phyloP scores from a whole-genome alignment of 2,329 filamentous ascomycete species.

The Fonsecaea pedrosoi region DNA sequence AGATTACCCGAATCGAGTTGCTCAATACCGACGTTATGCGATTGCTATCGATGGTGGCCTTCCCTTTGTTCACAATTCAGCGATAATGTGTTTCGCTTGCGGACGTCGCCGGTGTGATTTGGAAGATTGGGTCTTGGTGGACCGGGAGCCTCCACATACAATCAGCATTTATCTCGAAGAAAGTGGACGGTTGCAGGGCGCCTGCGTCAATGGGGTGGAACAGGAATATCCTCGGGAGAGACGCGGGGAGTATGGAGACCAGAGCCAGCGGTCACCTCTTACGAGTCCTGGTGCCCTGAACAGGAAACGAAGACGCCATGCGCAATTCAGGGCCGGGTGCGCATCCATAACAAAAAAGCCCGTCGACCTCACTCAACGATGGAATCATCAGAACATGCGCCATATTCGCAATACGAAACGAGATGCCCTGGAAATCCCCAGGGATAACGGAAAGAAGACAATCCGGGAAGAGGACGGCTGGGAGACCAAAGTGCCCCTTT shows the following conservation, averaged over 20 bases:
- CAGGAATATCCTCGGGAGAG: not conserved
- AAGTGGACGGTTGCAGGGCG: not conserved
- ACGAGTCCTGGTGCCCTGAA: not conserved
- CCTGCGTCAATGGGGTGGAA: not conserved
- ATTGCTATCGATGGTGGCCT: not conserved
- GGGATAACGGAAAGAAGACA: not conserved
- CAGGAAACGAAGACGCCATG: not conserved
- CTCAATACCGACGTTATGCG: not conserved
- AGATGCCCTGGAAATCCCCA: not conserved
- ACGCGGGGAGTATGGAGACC: not conserved
- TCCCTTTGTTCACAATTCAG: not conserved
- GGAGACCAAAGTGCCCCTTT: not conserved
- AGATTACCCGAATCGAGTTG: not conserved
- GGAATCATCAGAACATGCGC: not conserved
- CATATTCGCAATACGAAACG: not conserved
- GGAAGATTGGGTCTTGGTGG: not conserved
- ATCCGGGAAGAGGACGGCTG: not conserved
- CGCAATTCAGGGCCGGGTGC: not conserved
- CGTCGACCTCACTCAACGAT: not conserved
- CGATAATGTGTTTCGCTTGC: not conserved
- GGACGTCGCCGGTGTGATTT: not conserved
- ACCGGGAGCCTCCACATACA: not conserved
- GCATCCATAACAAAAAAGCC: not conserved
- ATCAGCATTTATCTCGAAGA: not conserved
- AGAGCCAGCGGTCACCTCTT: not conserved